Evolutionary conservation across 1,139 yeast species (phyloP).

Genomic region (Nakaseomyces sp.): DNA sequence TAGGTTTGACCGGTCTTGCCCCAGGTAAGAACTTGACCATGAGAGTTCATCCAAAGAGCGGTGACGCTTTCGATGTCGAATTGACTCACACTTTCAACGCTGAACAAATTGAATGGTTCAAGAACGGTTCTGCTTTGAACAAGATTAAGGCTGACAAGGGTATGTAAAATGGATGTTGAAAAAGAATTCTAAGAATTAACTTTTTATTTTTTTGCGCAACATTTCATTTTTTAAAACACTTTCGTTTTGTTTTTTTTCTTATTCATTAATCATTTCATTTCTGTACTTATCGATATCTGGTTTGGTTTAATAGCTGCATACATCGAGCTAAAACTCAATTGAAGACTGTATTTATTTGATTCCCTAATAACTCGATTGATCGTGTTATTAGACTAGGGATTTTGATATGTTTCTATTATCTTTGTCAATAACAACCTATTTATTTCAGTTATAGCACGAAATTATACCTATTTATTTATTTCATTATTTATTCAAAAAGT

Average conservation of each 20-base stretch:
- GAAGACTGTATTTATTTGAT: slow-evolving; percentile 4
- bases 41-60: slow-evolving; percentile 86
- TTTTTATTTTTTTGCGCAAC: neutral
- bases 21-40: slow-evolving; percentile 86
- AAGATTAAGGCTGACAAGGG: slow-evolving; percentile 59
- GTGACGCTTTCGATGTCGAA: slow-evolving; percentile 76
- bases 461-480: slow-evolving; percentile 4
- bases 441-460: slow-evolving; percentile 5
- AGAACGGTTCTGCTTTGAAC: slow-evolving; percentile 97
- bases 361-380: slow-evolving; percentile 2
- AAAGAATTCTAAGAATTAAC: neutral
- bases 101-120: slow-evolving; percentile 99
- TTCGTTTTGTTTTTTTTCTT: neutral
- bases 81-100: slow-evolving; percentile 91
- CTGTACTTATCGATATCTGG: slow-evolving; percentile 3
- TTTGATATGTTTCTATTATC: slow-evolving; percentile 4
- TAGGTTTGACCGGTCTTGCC: slow-evolving; percentile 77
- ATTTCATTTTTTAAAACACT: neutral
- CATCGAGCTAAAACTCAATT: slow-evolving; percentile 1
- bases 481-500: neutral
- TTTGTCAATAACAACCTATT: slow-evolving; percentile 5
- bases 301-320: slow-evolving; percentile 2
- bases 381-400: slow-evolving; percentile 3
- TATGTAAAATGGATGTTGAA: neutral
- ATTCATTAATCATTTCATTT: neutral